Base-by-base conservation (phyloP, 192 early-diverging fungal species). In the Phycomyces nitens region DNA sequence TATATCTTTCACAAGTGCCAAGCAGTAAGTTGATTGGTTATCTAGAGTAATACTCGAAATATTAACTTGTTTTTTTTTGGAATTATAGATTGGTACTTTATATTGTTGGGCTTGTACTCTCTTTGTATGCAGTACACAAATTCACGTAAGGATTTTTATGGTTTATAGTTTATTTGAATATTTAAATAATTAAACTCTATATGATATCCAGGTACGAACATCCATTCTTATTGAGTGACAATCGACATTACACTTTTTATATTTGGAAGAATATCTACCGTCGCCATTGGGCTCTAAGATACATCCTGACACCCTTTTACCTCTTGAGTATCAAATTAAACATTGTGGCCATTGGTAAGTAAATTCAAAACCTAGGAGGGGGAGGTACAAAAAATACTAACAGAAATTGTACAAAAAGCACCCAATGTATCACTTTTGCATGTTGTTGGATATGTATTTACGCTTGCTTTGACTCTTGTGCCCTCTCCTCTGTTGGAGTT, bases 211-310 rank as follows among this genome's bases (percentile, higher is more conserved):
- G 91, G 2, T 78, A 86, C 62, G 94, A 92, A 70, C 96, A 99
- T 66, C 92, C 94, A 49, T 99, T 96, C 71, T 72, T 99, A 53
- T 80, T 97, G 22, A 86, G 88, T 66, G 96, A 99, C 70, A 99
- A 99, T 71, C 83, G 96, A 29, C 96, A 99, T 79, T 95, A 92
- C 62, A 84, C 92, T 6, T 99, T 99, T 70, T 99, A 99, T 71
- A 41, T 99, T 38, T 97, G 94, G 92, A 92, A 87, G 65, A 81
- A 89, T 53, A 41, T 94, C 0, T 93, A 86, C 56, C 84, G 82
- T 0, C 67, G 76, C 12, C 81, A 88, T 53, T 64, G 74, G 62
- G 53, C 53, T 0, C 59, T 77, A 2, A 77, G 83, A 10, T 96
- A 91, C 65, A 51, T 73, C 0, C 62, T 89, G 6, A 72, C 89